phyloP scores from a whole-genome alignment of 306 rosid species.

The Cucumis hystrix region DNA sequence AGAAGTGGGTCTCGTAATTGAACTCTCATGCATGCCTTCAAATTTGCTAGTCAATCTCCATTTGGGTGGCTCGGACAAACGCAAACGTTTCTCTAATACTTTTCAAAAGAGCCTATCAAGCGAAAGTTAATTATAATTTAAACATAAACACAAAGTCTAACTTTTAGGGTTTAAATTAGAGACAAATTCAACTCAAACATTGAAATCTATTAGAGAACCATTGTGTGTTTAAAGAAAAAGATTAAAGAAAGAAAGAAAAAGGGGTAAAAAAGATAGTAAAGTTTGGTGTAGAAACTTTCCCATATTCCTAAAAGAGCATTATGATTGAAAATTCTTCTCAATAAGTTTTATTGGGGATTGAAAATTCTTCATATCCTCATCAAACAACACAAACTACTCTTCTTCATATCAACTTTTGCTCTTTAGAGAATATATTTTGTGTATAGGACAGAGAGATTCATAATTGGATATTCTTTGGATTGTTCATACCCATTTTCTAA shows the following conservation, averaged over 20 bases:
- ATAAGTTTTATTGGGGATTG: neutral
- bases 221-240: neutral
- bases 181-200: neutral
- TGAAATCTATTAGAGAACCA: neutral
- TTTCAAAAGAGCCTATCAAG: too few relatives aligned
- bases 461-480: neutral
- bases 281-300: conserved; percentile 10
- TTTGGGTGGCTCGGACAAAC: too few relatives aligned
- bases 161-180: too few relatives aligned
- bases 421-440: neutral
- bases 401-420: neutral
- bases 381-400: neutral
- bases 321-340: conserved; percentile 12
- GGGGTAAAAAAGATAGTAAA: neutral
- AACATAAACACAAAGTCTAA: neutral
- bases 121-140: too few relatives aligned
- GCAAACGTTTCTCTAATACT: too few relatives aligned
- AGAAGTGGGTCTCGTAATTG: too few relatives aligned
- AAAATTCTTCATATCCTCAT: neutral
- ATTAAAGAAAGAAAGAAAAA: neutral
- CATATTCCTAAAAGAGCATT: conserved; percentile 17
- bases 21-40: too few relatives aligned
- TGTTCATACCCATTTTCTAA: neutral
- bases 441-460: neutral
- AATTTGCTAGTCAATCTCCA: too few relatives aligned